Evolutionary conservation across 2,329 filamentous ascomycete genomes (phyloP), one percentile per base, ranked within the genome.

Genomic region (Phyllosticta citrichinensis): DNA sequence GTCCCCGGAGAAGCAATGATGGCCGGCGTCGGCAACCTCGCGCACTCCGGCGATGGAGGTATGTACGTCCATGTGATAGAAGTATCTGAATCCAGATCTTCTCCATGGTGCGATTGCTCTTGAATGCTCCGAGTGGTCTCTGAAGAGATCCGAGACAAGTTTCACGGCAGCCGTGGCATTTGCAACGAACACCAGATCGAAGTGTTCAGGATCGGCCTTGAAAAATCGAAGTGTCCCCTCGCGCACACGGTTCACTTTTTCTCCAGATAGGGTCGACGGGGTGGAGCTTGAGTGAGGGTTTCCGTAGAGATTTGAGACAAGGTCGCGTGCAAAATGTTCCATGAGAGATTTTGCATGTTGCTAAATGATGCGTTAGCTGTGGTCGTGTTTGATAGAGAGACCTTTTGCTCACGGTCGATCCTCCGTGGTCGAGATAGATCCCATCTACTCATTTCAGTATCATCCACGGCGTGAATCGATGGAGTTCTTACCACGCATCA

Each of bases 91-190:
- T 0, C 90, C 90, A 88, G 80, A 59, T 33, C 30, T 33, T 33
- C 12, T 81, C 76, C 57, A 88, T 74, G 30, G 20, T 52, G 50
- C 50, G 9, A 8, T 19, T 22, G 50, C 20, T 52, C 5, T 8
- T 5, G n/a, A 22, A 5, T 30, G 57, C 40, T 85, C 76, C 11
- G 85, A 85, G 55, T 80, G 76, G 63, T 86, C 84, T 60, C 88
- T 80, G 68, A 97, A 82, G 4, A 85, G 85, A 61, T 97, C 94
- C 58, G 83, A 81, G 2, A 96, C 88, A 10, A 97, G 76, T 74
- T 97, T 97, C 68, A 96, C 87, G 8, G 86, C 92, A 2, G 92
- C 91, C 0, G 93, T 97, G 20, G 93, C 89, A 73, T 97, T 97
- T 47, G 91, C 86, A 22, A 95, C 90, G 70, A 97, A 97, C 0